A percentile compares a stretch with the other conserved stretches of the same genome.
phyloP scores from a whole-genome alignment of 306 rosid genomes.

The Abrus pulchellus region DNA sequence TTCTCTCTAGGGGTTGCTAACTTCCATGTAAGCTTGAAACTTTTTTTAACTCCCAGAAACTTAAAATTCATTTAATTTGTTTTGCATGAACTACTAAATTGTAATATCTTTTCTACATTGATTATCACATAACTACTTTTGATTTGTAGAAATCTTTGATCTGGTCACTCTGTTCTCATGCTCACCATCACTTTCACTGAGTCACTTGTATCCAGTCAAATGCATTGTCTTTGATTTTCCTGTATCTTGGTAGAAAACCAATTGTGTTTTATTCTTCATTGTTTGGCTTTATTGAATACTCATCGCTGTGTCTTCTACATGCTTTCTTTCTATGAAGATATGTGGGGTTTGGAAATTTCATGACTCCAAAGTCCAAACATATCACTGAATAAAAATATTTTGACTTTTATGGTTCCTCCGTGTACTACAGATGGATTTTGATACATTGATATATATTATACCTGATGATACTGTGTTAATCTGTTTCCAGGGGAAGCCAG shows the following conservation, averaged over 20 bases:
- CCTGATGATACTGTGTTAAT: constrained; percentile 20
- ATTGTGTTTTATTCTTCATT: background rate
- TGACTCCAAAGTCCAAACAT: background rate
- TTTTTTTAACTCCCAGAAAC: background rate
- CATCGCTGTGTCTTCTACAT: background rate
- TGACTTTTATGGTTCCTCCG: background rate
- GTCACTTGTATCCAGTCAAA: background rate
- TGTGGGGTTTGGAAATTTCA: constrained; percentile 2
- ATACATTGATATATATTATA: background rate
- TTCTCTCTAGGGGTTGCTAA: constrained; percentile 30
- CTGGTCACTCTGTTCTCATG: background rate
- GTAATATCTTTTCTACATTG: background rate
- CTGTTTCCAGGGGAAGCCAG: constrained; percentile 71
- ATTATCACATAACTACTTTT: constrained; percentile 3
- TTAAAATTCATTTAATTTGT: background rate
- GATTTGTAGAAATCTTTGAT: constrained; percentile 2
- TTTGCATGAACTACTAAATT: constrained; percentile 11
- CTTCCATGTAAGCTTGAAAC: constrained; percentile 16
- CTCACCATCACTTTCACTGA: background rate
- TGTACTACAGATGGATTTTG: constrained; percentile 4
- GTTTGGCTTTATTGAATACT: constrained; percentile 6
- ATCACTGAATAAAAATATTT: background rate
- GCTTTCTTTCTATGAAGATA: background rate
- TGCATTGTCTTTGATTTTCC: constrained; percentile 11
- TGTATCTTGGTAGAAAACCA: background rate